Evolutionary conservation across 2,329 filamentous ascomycete species (phyloP), one percentile per base, ranked within the genome.

Genomic region (Bipolaris bicolor): DNA sequence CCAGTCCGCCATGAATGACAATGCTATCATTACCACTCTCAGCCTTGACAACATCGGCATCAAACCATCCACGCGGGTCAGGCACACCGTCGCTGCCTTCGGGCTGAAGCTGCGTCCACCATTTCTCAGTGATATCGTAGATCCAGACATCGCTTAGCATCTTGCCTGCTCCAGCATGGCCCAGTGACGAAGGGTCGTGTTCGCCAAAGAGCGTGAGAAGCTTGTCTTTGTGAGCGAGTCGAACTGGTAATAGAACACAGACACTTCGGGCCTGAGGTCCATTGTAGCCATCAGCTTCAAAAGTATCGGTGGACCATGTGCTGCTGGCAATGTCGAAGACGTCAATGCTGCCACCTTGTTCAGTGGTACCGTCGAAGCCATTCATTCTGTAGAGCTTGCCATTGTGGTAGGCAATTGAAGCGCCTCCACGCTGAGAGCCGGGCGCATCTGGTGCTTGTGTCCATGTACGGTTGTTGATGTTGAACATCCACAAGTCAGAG

Each of bases 401-500:
- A 52, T 84, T 82, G 43, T 82, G 82, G 50, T 88, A 83, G 1
- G 88, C 85, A 24, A 96, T 86, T 3, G 86, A 85, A 0, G 89
- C 79, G 1, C 90, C 91, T 20, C 87, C 87, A 46, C 91, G 83
- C 0, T 84, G 78, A 7, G 88, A 84, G 1, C 83, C 88, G 0
- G 90, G 90, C 0, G 90, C 91, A 7, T 84, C 75, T 0, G 88
- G 82, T 13, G 91, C 81, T 68, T 88, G 82, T 37, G 81, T 86
- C 92, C 92, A 96, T 1, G 82, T 80, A 51, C 82, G 79, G 7
- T 81, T 82, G 46, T 79, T 79, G 22, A 94, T 76, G 68, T 89
- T 86, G 71, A 96, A 96, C 0, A 86, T 85, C 92, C 92, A 96
- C 5, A 93, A 76, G 70, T 96, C 92, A 10, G 81, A 79, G 3